These are phyloP conservation scores for grape (Vitis vinifera) DNA, from an alignment of 164 flowering plant genomes.

Conservation along the genomic window ASM3070453v1 NC_081811.1:4222501-4223000, in stretches of 20 bases:
- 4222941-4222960: slow-evolving; percentile 96
- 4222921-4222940: slow-evolving; percentile 84
- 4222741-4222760: too few relatives aligned
- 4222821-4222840: background rate
- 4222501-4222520: slow-evolving; percentile 64
- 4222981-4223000: too few relatives aligned
- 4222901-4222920: slow-evolving; percentile 69
- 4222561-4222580: slow-evolving; percentile 60
- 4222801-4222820: background rate
- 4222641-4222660: too few relatives aligned
- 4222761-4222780: too few relatives aligned
- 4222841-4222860: background rate
- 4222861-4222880: slow-evolving; percentile 92
- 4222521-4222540: slow-evolving; percentile 50
- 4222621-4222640: background rate
- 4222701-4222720: too few relatives aligned
- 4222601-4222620: slow-evolving; percentile 65
- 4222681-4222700: too few relatives aligned
- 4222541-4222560: slow-evolving; percentile 49
- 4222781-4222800: too few relatives aligned
- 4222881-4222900: slow-evolving; percentile 91
- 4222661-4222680: too few relatives aligned
- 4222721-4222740: too few relatives aligned
- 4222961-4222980: slow-evolving; percentile 13
- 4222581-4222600: slow-evolving; percentile 94